Percentiles rank a stretch among this genome's conserved stretches.
Evolutionary conservation across 177 flowering plant genomes (phyloP).

Genomic region (Telopea speciosissima): DNA sequence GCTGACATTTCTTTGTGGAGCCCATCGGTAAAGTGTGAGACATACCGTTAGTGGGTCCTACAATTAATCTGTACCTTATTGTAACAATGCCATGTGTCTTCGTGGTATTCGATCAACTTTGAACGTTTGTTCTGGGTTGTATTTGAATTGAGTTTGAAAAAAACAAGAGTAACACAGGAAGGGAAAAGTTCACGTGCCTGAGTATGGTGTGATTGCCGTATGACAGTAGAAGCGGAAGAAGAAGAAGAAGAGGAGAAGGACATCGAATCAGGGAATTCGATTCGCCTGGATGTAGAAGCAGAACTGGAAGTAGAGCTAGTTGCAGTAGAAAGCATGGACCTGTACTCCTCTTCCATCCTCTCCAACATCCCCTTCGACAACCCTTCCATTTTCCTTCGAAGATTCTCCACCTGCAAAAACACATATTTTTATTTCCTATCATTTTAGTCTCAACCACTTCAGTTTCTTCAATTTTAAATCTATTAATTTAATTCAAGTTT

Average conservation of each 20-base stretch:
- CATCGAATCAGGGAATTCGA: conserved; percentile 28
- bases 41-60: too few species aligned
- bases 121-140: too few species aligned
- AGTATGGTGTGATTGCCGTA: conserved; percentile 14
- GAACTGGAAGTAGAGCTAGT: not conserved
- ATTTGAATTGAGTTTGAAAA: not conserved
- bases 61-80: too few species aligned
- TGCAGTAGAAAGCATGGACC: conserved; percentile 26
- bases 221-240: not conserved
- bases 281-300: conserved; percentile 35
- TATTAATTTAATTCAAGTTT: too few species aligned
- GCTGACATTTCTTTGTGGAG: too few species aligned
- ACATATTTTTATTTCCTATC: not conserved
- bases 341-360: conserved; percentile 62
- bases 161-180: not conserved
- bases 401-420: conserved; percentile 42
- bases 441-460: too few species aligned
- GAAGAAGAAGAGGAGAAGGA: conserved; percentile 4
- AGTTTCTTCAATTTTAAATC: not conserved
- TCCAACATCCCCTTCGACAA: conserved; percentile 32
- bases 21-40: too few species aligned
- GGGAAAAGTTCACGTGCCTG: conserved; percentile 17
- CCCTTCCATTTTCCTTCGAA: not conserved
- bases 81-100: too few species aligned
- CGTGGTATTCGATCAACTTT: too few species aligned